A percentile compares a stretch with the other conserved stretches of the same genome.
Conservation (phyloP, 306 rosid species). For the Casuarina equisetifolia region DNA sequence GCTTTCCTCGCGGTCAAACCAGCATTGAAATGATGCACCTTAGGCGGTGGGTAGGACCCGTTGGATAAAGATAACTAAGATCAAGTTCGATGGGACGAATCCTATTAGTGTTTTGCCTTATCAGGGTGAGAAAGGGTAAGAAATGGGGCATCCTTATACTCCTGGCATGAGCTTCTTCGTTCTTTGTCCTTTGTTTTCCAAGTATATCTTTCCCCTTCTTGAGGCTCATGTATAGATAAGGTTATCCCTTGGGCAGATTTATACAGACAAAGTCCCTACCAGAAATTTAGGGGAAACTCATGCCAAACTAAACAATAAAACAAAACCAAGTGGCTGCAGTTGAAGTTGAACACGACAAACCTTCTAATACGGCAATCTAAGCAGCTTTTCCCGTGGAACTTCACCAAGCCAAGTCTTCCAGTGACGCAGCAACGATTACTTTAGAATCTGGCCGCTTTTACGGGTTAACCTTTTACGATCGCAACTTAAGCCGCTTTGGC, state of each 20-base stretch:
- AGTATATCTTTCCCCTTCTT: background rate
- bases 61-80: slow-evolving; percentile 20
- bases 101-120: slow-evolving; percentile 31
- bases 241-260: slow-evolving; percentile 14
- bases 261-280: no score
- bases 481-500: no score
- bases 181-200: background rate
- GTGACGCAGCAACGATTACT: no score
- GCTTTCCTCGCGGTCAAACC: slow-evolving; percentile 21
- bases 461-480: no score
- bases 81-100: slow-evolving; percentile 16
- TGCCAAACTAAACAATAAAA: no score
- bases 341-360: no score
- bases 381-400: no score
- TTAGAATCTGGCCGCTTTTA: no score
- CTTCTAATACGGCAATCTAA: no score
- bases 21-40: background rate
- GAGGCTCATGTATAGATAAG: slow-evolving; percentile 44
- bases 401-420: no score
- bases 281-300: no score
- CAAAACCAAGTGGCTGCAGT: no score
- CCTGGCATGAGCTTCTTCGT: background rate
- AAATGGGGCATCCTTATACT: background rate
- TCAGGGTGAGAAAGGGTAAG: background rate
- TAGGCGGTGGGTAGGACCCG: slow-evolving; percentile 22